Conservation (phyloP, 768 basidiomycete species). For the Suillus spraguei region DNA sequence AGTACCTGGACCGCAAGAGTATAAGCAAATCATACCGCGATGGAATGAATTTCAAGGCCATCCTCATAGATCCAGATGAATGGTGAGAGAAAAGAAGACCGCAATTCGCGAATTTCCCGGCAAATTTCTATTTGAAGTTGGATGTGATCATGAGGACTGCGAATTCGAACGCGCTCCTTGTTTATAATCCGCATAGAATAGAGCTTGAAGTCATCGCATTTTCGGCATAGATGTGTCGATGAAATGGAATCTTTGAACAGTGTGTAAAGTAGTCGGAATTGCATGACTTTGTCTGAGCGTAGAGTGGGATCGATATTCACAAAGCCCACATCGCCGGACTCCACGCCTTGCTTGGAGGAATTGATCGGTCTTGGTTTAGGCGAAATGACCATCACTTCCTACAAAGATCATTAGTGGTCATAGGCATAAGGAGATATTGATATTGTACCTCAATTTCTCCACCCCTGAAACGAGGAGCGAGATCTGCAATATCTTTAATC, state of each 20-base stretch:
- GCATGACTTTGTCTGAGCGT: conserved; percentile 22
- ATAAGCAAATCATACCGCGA: conserved; percentile 36
- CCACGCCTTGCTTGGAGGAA: conserved; percentile 31
- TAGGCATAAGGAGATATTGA: conserved; percentile 14
- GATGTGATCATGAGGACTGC: conserved; percentile 19
- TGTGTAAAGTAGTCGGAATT: conserved; percentile 38
- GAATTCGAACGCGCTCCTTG: conserved; percentile 15
- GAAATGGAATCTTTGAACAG: conserved; percentile 10
- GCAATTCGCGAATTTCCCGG: conserved; percentile 36
- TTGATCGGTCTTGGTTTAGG: conserved; percentile 37
- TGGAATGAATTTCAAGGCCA: conserved; percentile 39
- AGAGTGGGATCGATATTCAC: conserved; percentile 18
- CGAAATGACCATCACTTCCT: conserved; percentile 54
- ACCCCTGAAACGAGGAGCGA: conserved; percentile 48
- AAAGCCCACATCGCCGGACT: conserved; percentile 8
- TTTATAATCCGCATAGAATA: conserved; percentile 34
- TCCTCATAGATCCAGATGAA: conserved; percentile 46
- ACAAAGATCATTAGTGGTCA: conserved; percentile 1
- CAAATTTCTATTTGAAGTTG: conserved; percentile 37
- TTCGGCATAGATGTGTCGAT: conserved; percentile 25
- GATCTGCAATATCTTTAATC: conserved; percentile 36
- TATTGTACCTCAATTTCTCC: conserved; percentile 49
- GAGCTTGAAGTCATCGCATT: conserved; percentile 33
- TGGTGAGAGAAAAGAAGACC: conserved; percentile 40
- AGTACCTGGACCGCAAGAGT: conserved; percentile 11